These are phyloP conservation scores for Alternaria longipes DNA, from an alignment of 2,329 filamentous ascomycete species.

Conservation along the genomic window DNA sequence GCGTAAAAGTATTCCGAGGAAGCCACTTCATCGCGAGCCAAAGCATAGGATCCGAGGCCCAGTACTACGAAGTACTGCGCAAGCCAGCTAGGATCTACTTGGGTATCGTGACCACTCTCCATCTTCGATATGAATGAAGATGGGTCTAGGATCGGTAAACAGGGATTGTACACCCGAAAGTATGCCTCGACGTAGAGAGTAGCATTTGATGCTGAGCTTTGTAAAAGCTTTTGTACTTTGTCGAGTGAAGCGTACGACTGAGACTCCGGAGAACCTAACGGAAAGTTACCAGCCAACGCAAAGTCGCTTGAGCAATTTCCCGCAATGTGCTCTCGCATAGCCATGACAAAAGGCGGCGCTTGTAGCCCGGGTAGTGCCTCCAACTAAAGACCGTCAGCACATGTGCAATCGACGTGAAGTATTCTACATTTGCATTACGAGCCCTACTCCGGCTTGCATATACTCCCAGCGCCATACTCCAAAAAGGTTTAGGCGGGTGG, in stretches of 20 bases:
- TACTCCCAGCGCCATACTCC: no score
- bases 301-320: constrained; percentile 27
- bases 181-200: background rate
- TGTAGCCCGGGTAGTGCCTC: no score
- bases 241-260: constrained; percentile 22
- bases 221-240: background rate
- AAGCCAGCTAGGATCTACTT: constrained; percentile 26
- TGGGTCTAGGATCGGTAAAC: background rate
- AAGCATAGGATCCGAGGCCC: constrained; percentile 30
- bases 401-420: no score
- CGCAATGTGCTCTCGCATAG: constrained; percentile 24
- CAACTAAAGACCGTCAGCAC: no score
- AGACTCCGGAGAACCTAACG: constrained; percentile 27
- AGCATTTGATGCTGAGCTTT: background rate
- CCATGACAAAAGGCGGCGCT: constrained; percentile 8
- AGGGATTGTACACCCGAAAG: background rate
- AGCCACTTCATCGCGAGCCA: background rate
- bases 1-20: constrained; percentile 30
- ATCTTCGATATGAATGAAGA: background rate
- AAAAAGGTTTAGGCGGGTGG: no score
- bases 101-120: background rate
- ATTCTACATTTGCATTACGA: background rate
- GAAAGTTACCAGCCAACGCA: constrained; percentile 32
- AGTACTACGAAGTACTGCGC: constrained; percentile 29
- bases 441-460: no score